phyloP scores from a whole-genome alignment of 2,329 filamentous ascomycete genomes.

The Bipolaris victoriae region DNA sequence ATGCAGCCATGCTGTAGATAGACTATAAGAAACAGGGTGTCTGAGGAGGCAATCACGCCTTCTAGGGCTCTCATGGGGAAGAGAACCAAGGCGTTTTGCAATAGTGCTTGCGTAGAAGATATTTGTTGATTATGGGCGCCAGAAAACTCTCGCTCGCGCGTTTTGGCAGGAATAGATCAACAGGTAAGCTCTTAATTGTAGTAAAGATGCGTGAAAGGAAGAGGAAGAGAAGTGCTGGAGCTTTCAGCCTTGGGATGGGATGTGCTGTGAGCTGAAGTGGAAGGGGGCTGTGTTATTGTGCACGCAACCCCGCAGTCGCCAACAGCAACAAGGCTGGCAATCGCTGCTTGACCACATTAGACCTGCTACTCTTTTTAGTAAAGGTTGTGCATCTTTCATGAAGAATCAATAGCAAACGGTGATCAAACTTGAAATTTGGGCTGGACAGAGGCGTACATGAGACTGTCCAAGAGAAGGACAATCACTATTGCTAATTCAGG shows the following conservation, averaged over 20 bases:
- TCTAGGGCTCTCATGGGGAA: neutral
- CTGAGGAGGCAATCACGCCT: too few relatives aligned
- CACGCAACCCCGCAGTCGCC: neutral
- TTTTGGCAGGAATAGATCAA: too few relatives aligned
- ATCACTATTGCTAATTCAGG: neutral
- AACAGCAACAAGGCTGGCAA: neutral
- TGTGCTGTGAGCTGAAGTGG: neutral
- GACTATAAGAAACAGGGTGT: neutral
- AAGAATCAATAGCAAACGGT: too few relatives aligned
- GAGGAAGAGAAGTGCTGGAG: neutral
- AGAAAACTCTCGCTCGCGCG: too few relatives aligned
- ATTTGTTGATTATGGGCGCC: too few relatives aligned
- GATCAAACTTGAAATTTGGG: too few relatives aligned
- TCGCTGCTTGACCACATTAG: neutral
- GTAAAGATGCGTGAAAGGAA: neutral
- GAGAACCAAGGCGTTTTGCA: too few relatives aligned
- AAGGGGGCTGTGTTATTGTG: neutral
- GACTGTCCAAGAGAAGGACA: too few relatives aligned
- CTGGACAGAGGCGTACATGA: neutral
- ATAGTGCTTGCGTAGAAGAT: too few relatives aligned
- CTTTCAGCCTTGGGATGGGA: neutral
- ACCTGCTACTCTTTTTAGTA: neutral
- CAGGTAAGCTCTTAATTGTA: too few relatives aligned
- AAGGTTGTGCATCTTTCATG: neutral
- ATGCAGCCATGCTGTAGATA: neutral